Percentiles rank a stretch among this genome's conserved stretches.
These are phyloP conservation scores for Arabidopsis lyrata DNA, from an alignment of 441 rosid genomes.

Conservation along the genomic window DNA sequence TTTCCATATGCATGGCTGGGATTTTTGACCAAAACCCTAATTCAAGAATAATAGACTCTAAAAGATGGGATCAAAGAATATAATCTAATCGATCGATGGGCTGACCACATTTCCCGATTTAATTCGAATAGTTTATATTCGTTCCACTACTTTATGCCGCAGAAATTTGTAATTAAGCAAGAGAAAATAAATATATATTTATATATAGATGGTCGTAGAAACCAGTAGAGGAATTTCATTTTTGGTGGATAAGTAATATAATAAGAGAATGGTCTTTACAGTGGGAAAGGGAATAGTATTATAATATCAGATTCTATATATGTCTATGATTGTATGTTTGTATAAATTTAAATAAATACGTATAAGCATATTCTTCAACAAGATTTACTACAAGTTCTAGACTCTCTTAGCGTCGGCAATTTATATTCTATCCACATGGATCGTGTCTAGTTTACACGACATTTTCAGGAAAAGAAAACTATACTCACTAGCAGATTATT, in stretches of 20 bases:
- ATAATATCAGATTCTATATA: background rate
- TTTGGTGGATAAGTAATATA: conserved; percentile 17
- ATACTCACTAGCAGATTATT: no score
- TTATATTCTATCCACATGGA: no score
- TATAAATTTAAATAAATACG: background rate
- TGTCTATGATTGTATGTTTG: background rate
- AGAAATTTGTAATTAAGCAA: background rate
- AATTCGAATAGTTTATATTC: conserved; percentile 25
- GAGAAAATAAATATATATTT: background rate
- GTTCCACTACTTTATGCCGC: conserved; percentile 24
- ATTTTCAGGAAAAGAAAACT: no score
- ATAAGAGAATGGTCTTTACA: conserved; percentile 7
- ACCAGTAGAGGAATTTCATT: conserved; percentile 25
- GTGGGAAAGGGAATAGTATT: background rate
- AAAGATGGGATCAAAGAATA: conserved; percentile 32
- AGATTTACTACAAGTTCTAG: conserved; percentile 22
- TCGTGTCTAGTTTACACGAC: no score
- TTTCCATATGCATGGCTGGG: conserved; percentile 32
- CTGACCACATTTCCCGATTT: conserved; percentile 28
- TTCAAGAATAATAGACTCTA: conserved; percentile 29
- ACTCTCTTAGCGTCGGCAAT: background rate
- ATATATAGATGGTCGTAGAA: conserved; percentile 20
- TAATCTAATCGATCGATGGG: conserved; percentile 26
- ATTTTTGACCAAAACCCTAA: conserved; percentile 40
- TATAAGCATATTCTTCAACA: conserved; percentile 14